Base-by-base conservation (phyloP, 1,284 basidiomycete species). In the Chalciporus sp. region DNA sequence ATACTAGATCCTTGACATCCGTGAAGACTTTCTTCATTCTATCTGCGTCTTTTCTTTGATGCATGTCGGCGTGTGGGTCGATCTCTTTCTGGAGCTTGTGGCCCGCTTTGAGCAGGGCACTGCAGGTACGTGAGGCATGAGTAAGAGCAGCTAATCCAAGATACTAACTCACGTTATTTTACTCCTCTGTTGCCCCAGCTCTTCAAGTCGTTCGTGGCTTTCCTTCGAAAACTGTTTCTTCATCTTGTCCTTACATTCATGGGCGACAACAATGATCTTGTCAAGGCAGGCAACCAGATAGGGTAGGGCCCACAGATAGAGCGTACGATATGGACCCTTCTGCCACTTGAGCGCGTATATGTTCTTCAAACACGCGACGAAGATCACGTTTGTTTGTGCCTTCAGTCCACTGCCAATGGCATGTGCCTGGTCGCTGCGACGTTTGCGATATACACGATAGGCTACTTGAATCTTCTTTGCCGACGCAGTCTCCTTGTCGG, bases 261-360 rank as follows among this genome's bases (percentile, higher is more conserved):
- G 55, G 2, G 71, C 61, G 23, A 68, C 51, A 1, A 57, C 48
- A 11, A 71, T 64, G 10, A 73, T 65, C 19, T 66, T 60, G 23
- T 82, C 74, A n/a, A 84, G 69, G 53, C 73, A 79, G 4, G 76
- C 63, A 20, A 82, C 68, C 4, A 81, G 62, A 56, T 76, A 77
- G 1, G 82, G 80, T 5, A 85, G 65, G 7, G 79, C 76, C 1
- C 81, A 80, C 2, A 82, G 70, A 62, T 77, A 81, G 14, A 80
- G 64, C 2, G 69, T 53, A 17, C 74, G 74, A 58, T 84, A 83
- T 19, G 55, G 60, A 10, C 56, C 60, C 23, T 53, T 47, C 8
- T 67, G 56, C 75, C 77, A 77, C 6, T 63, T 58, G n/a, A 73
- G 69, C 10, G 58, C 59, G 12, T 54, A 55, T 4, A 72, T 66